A percentile compares a stretch with the other conserved stretches of the same genome.
These are phyloP conservation scores for Amaranthus cruentus DNA, from an alignment of 148 eudicot genomes.

Conservation along the genomic window DNA sequence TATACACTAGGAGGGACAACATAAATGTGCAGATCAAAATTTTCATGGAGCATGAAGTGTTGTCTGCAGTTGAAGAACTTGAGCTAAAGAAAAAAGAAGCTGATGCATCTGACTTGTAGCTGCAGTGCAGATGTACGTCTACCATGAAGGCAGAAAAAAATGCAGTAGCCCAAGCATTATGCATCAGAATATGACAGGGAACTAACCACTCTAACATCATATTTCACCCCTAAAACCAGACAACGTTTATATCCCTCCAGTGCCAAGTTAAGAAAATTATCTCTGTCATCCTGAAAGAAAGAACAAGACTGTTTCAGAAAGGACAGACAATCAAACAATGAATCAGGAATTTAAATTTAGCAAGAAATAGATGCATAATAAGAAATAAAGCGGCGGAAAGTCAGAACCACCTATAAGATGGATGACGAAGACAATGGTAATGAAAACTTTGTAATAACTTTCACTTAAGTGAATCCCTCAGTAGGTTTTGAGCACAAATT, in stretches of 20 bases:
- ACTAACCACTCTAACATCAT: conserved; percentile 91
- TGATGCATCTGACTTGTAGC: not conserved
- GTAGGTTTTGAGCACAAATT: too few species aligned
- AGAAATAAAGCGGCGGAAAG: not conserved
- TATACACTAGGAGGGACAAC: too few species aligned
- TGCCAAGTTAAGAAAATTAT: conserved; percentile 72
- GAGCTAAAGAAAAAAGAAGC: not conserved
- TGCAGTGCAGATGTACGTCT: not conserved
- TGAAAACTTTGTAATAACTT: not conserved
- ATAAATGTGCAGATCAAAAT: too few species aligned
- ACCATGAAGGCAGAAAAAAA: not conserved
- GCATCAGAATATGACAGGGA: conserved; percentile 7
- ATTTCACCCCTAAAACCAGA: conserved; percentile 85
- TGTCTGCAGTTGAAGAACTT: too few species aligned
- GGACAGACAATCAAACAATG: not conserved
- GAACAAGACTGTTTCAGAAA: not conserved
- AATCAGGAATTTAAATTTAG: not conserved
- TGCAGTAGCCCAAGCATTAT: conserved; percentile 4
- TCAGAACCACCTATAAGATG: conserved; percentile 6
- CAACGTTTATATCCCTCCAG: conserved; percentile 84
- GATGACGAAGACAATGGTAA: not conserved
- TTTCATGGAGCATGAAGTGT: too few species aligned
- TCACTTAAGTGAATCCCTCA: not conserved
- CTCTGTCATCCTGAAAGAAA: conserved; percentile 75
- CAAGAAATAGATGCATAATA: not conserved